These are phyloP conservation scores for Dissophora globulifera DNA, from an alignment of 192 early-diverging fungal species.

Conservation along the genomic window DNA sequence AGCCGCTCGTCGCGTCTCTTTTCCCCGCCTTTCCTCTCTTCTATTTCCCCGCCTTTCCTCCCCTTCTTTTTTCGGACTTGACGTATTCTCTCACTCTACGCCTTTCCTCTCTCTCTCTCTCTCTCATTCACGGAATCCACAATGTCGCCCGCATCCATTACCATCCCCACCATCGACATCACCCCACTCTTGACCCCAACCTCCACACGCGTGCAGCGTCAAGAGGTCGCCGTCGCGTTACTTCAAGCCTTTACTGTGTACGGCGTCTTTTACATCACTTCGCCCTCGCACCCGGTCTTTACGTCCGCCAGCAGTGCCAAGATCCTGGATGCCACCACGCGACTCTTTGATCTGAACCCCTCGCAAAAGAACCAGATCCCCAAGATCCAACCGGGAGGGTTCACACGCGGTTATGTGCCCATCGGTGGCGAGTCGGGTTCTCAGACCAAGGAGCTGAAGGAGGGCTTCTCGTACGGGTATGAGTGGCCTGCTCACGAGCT, in stretches of 20 bases:
- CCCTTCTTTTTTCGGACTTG: no score
- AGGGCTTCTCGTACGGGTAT: constrained; percentile 69
- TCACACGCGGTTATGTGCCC: constrained; percentile 58
- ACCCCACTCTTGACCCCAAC: constrained; percentile 14
- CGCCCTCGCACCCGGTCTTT: constrained; percentile 44
- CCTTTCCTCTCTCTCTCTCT: no score
- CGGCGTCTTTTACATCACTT: constrained; percentile 57
- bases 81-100: no score
- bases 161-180: constrained; percentile 45
- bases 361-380: constrained; percentile 45
- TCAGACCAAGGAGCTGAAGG: constrained; percentile 64
- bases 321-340: constrained; percentile 34
- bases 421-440: constrained; percentile 64
- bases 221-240: constrained; percentile 28
- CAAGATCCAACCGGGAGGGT: constrained; percentile 55
- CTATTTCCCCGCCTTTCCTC: no score
- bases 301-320: background rate
- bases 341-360: constrained; percentile 50
- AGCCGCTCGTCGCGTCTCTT: no score
- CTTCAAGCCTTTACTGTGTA: constrained; percentile 36
- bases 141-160: constrained; percentile 11
- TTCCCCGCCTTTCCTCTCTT: no score
- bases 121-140: background rate
- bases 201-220: background rate
- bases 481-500: constrained; percentile 36